Percentiles rank a stretch among this genome's conserved stretches.
phyloP scores from a whole-genome alignment of 257 asterid genomes.

The Solanum verrucosum region DNA sequence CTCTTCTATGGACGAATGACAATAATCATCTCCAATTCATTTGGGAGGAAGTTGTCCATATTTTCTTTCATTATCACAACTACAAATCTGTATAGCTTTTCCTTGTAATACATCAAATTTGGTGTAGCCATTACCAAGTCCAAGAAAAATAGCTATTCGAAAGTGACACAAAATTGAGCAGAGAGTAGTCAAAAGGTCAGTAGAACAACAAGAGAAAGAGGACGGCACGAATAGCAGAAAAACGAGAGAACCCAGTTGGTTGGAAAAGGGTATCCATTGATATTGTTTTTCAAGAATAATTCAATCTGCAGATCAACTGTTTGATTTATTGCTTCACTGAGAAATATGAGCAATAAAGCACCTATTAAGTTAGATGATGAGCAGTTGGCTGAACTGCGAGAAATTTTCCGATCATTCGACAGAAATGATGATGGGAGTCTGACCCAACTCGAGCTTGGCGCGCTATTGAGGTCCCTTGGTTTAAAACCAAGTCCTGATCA shows the following conservation, averaged over 20 bases:
- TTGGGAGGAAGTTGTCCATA: background rate
- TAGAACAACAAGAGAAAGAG: background rate
- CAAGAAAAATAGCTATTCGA: background rate
- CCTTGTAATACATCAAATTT: slow-evolving; percentile 22
- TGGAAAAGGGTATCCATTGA: background rate
- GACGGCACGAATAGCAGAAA: background rate
- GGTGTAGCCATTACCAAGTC: slow-evolving; percentile 30
- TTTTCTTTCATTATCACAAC: slow-evolving; percentile 8
- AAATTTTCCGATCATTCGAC: slow-evolving; percentile 84
- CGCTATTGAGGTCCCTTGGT: slow-evolving; percentile 72
- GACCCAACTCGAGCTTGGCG: slow-evolving; percentile 85
- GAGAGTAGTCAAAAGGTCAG: background rate
- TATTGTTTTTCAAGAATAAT: background rate
- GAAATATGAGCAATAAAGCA: slow-evolving; percentile 39
- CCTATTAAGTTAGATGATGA: slow-evolving; percentile 61
- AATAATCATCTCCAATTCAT: background rate
- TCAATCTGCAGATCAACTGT: background rate
- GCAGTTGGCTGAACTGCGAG: slow-evolving; percentile 77
- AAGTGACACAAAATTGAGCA: background rate
- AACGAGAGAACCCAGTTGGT: background rate
- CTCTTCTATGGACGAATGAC: background rate
- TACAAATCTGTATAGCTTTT: slow-evolving; percentile 18
- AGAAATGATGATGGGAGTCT: slow-evolving; percentile 87
- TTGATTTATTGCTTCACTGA: background rate
- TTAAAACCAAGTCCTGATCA: slow-evolving; percentile 80